Conservation (phyloP, 345 rosid genomes). For the Gossypium bickii region DNA sequence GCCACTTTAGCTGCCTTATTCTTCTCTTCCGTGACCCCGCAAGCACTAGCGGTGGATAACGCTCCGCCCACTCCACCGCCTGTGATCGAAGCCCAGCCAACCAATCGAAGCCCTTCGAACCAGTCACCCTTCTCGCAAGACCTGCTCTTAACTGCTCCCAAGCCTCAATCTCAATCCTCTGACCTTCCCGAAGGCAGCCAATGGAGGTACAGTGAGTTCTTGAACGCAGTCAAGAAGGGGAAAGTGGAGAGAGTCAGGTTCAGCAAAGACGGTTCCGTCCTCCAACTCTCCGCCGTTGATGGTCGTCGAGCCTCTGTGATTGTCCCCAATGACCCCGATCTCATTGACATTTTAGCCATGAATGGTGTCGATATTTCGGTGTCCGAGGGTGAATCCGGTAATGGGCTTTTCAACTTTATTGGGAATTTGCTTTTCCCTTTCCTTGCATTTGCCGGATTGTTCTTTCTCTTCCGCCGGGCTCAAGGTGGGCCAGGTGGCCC, state of each 20-base stretch:
- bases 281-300: conserved; percentile 48
- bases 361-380: conserved; percentile 76
- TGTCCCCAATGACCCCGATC: conserved; percentile 70
- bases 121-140: conserved; percentile 47
- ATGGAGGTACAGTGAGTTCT: conserved; percentile 81
- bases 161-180: conserved; percentile 46
- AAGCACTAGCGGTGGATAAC: conserved; percentile 50
- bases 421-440: conserved; percentile 65
- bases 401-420: conserved; percentile 51
- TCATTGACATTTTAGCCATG: conserved; percentile 69
- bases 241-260: conserved; percentile 72
- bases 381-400: conserved; percentile 67
- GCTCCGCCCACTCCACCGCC: conserved; percentile 34
- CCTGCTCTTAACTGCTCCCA: conserved; percentile 53
- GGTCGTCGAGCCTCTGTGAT: conserved; percentile 63
- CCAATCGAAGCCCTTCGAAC: conserved; percentile 34
- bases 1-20: conserved; percentile 48
- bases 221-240: conserved; percentile 72
- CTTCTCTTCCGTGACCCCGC: conserved; percentile 43
- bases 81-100: conserved; percentile 43
- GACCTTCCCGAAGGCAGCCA: conserved; percentile 69
- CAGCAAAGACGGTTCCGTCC: conserved; percentile 63
- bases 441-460: conserved; percentile 63
- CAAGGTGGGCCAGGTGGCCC: conserved; percentile 83
- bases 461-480: conserved; percentile 54